phyloP scores from a whole-genome alignment of 768 basidiomycete species.

The Atractiella rhizophila region DNA sequence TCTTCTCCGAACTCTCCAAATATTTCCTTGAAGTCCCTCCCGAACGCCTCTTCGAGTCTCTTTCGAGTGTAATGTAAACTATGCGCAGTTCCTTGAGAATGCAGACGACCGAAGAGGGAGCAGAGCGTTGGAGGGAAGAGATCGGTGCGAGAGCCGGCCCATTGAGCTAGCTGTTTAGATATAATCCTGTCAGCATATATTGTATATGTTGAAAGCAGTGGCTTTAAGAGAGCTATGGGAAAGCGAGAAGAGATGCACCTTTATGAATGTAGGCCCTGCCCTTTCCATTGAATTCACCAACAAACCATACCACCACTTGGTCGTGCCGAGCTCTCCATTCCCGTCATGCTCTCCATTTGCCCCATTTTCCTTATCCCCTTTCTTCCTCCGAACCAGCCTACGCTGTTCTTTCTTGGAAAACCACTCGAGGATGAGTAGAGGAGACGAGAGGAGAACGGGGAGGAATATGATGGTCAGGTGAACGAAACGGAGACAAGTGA shows the following conservation, averaged over 20 bases:
- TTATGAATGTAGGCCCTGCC: slow-evolving; percentile 91
- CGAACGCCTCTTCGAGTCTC: slow-evolving; percentile 63
- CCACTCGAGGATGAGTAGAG: slow-evolving; percentile 40
- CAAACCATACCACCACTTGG: slow-evolving; percentile 84
- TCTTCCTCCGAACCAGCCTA: slow-evolving; percentile 9
- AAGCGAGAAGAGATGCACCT: slow-evolving; percentile 30
- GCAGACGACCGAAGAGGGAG: slow-evolving; percentile 53
- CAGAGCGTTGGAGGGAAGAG: slow-evolving; percentile 72
- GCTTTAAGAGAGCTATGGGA: slow-evolving; percentile 1
- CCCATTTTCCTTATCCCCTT: neutral
- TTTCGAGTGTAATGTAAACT: slow-evolving; percentile 47
- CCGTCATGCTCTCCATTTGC: neutral
- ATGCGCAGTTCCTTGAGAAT: slow-evolving; percentile 68
- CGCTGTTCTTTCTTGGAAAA: slow-evolving; percentile 25
- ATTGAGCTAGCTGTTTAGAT: slow-evolving; percentile 68
- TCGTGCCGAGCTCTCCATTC: slow-evolving; percentile 22
- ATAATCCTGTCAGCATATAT: no score
- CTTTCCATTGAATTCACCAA: slow-evolving; percentile 70
- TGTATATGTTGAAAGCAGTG: slow-evolving; percentile 3
- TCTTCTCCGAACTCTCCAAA: slow-evolving; percentile 66
- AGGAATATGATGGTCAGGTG: slow-evolving; percentile 58
- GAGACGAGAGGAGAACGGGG: slow-evolving; percentile 58
- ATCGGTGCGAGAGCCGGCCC: slow-evolving; percentile 88
- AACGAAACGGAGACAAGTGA: slow-evolving; percentile 57
- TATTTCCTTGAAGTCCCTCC: slow-evolving; percentile 54